These are phyloP conservation scores for Phytophthora ohioensis DNA, from an alignment of 352 stramenopile species.

Conservation along the genomic window DNA sequence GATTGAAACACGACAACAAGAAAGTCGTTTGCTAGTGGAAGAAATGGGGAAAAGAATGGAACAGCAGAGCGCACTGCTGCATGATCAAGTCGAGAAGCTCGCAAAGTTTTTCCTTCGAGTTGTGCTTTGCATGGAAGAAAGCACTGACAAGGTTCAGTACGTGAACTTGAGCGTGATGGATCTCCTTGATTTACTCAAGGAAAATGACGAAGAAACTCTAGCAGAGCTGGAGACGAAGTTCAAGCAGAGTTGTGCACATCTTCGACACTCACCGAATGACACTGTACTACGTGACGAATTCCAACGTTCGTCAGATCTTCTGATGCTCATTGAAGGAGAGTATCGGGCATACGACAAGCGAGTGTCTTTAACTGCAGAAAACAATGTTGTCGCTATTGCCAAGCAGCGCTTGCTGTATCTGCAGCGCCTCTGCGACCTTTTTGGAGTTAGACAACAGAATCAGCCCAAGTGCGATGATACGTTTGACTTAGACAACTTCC, in stretches of 20 bases:
- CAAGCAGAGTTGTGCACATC: conserved; percentile 46
- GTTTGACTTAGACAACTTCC: conserved; percentile 58
- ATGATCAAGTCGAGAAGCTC: conserved; percentile 66
- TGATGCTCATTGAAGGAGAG: conserved; percentile 75
- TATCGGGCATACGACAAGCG: conserved; percentile 81
- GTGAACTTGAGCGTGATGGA: conserved; percentile 78
- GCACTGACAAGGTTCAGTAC: conserved; percentile 60
- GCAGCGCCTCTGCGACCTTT: conserved; percentile 51
- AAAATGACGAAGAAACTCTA: conserved; percentile 67
- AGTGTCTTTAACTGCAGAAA: conserved; percentile 48
- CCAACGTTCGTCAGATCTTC: conserved; percentile 49
- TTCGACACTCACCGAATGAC: conserved; percentile 83
- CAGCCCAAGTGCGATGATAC: conserved; percentile 5
- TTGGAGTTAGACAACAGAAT: conserved; percentile 46
- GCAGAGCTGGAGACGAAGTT: conserved; percentile 62
- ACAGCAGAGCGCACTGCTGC: conserved; percentile 60
- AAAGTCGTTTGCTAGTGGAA: conserved; percentile 68
- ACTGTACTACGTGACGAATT: conserved; percentile 69
- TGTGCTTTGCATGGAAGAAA: conserved; percentile 64
- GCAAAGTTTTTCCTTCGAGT: conserved; percentile 73
- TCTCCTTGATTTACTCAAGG: conserved; percentile 78
- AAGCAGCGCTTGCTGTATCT: conserved; percentile 61
- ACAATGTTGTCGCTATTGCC: conserved; percentile 62
- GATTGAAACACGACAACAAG: conserved; percentile 51
- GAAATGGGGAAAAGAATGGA: conserved; percentile 63